These are phyloP conservation scores for Penicillium griseofulvum DNA, from an alignment of 2,329 filamentous ascomycete genomes.

Conservation along the genomic window DNA sequence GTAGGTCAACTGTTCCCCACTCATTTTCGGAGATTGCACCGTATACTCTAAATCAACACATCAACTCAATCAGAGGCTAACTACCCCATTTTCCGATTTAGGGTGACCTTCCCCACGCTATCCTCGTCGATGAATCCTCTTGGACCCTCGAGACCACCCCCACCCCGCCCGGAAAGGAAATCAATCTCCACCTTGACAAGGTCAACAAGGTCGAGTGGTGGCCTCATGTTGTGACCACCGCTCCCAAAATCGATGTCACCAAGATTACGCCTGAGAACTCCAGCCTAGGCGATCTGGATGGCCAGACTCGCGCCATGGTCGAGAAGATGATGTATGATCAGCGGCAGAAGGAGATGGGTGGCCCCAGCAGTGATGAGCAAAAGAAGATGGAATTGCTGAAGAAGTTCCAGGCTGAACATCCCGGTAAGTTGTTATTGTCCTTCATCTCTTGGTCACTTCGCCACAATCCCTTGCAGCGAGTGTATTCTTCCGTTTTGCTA, in stretches of 20 bases:
- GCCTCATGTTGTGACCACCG: slow-evolving; percentile 81
- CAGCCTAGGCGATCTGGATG: slow-evolving; percentile 88
- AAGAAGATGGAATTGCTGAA: slow-evolving; percentile 90
- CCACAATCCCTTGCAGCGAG: neutral
- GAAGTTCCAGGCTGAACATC: slow-evolving; percentile 83
- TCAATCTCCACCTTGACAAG: slow-evolving; percentile 91
- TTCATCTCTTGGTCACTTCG: neutral
- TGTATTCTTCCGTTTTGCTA: neutral
- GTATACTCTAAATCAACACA: neutral
- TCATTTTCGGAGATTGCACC: neutral
- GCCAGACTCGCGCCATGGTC: slow-evolving; percentile 92
- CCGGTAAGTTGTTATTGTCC: slow-evolving; percentile 36
- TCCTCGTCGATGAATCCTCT: slow-evolving; percentile 82
- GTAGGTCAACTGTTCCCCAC: slow-evolving; percentile 48
- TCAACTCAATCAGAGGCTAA: neutral
- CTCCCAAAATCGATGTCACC: slow-evolving; percentile 88
- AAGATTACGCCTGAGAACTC: slow-evolving; percentile 94
- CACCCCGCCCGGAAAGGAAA: slow-evolving; percentile 60
- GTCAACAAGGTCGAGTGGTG: slow-evolving; percentile 98
- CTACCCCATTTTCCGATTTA: slow-evolving; percentile 37
- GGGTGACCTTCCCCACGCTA: slow-evolving; percentile 79
- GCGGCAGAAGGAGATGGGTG: slow-evolving; percentile 88
- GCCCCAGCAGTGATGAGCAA: slow-evolving; percentile 89
- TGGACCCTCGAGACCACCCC: slow-evolving; percentile 80
- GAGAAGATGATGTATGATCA: slow-evolving; percentile 99